Conservation (phyloP, 2,329 filamentous ascomycete genomes). For the Furcasterigmium sp. region DNA sequence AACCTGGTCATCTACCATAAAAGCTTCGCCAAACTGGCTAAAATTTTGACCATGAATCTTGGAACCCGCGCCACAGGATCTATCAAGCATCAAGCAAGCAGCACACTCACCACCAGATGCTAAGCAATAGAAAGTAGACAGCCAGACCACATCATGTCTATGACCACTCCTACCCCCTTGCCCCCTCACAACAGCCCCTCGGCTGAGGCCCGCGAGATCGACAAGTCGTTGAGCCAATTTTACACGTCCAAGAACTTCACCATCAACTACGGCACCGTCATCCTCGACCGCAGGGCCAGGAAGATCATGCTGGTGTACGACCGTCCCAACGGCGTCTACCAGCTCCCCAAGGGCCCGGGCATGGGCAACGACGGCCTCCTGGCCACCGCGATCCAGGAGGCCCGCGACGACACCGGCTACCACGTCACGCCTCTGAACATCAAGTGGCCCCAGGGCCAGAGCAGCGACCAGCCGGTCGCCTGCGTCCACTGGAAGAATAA, state of each 20-base stretch:
- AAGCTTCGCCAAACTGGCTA: too few relatives aligned
- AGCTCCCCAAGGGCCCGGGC: conserved; percentile 43
- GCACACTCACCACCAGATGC: too few relatives aligned
- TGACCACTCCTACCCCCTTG: too few relatives aligned
- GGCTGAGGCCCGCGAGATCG: not conserved
- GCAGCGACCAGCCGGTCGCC: conserved; percentile 29
- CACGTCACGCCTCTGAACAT: conserved; percentile 29
- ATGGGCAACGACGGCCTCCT: conserved; percentile 34
- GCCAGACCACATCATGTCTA: too few relatives aligned
- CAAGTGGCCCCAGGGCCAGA: conserved; percentile 18
- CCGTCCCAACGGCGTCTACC: conserved; percentile 32
- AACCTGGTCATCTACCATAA: too few relatives aligned
- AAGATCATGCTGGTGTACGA: conserved; percentile 39
- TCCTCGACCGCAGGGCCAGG: conserved; percentile 28
- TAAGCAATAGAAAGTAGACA: too few relatives aligned
- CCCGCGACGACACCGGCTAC: conserved; percentile 42
- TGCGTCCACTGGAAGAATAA: conserved; percentile 29
- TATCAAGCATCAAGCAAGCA: too few relatives aligned
- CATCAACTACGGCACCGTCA: conserved; percentile 42
- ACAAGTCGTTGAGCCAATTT: conserved; percentile 18
- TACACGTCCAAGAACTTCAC: conserved; percentile 34
- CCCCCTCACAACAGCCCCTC: not conserved
- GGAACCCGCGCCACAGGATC: too few relatives aligned
- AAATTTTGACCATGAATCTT: too few relatives aligned
- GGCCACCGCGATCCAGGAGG: conserved; percentile 38